Conservation (phyloP, 202 grass and related monocot species). For the Setaria viridis region DNA sequence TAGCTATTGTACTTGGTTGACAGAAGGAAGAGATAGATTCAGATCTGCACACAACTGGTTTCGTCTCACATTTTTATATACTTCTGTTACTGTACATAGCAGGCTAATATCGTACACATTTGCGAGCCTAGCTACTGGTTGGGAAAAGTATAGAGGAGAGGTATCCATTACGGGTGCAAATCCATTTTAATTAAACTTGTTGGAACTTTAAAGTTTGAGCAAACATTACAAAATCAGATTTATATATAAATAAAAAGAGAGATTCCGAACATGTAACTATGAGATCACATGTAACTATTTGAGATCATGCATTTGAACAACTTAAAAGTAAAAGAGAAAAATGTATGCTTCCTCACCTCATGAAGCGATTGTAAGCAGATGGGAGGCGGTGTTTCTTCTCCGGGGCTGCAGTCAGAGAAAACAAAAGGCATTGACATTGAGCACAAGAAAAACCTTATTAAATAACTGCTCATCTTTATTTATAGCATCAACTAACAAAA, state of each 20-base stretch:
- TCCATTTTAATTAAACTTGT: background rate
- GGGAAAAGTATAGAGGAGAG: background rate
- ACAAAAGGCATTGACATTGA: constrained; percentile 7
- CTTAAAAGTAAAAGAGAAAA: background rate
- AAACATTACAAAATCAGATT: background rate
- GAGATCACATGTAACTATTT: constrained; percentile 41
- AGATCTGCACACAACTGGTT: background rate
- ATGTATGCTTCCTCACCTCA: constrained; percentile 61
- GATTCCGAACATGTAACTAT: background rate
- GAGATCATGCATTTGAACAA: background rate
- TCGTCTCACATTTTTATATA: background rate
- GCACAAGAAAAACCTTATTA: background rate
- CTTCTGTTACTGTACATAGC: background rate
- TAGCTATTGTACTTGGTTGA: constrained; percentile 19
- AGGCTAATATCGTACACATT: background rate
- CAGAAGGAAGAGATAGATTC: background rate
- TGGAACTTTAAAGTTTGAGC: background rate
- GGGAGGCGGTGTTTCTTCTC: constrained; percentile 97
- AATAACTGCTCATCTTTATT: background rate
- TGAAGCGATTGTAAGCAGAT: constrained; percentile 98
- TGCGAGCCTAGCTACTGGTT: background rate
- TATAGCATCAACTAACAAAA: background rate
- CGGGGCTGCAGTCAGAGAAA: constrained; percentile 64
- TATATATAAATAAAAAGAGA: background rate
- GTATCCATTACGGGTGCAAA: background rate